Evolutionary conservation across 495 filamentous ascomycete genomes (phyloP), one percentile per base, ranked within the genome.

Genomic region (Aspergillus hancockii): DNA sequence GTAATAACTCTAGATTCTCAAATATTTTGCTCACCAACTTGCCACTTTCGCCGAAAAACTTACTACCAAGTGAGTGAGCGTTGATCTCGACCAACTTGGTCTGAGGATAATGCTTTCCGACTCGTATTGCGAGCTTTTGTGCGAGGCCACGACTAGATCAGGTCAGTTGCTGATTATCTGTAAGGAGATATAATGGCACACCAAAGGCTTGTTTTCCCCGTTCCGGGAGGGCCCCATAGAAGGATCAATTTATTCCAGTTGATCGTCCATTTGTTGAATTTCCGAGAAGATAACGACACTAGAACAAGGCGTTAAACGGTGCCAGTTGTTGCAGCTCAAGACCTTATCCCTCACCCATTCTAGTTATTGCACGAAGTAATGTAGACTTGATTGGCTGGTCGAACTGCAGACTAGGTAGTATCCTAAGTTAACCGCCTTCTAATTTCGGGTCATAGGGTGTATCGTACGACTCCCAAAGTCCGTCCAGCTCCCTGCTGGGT

Each of bases 51-150:
- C 79, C 74, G 61, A 83, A 84, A 62, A 69, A 84, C 56, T 77
- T 81, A 58, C 80, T 84, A 52, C 81, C 76, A 8, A 86, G 64
- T 8, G 72, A 71, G 50, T 80, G 75, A 7, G 79, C 74, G 46
- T 83, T 78, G 57, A 85, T 73, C 56, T 84, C 78, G 28, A 85
- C 59, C 2, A 86, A 61, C 52, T 77, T 78, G 32, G 71, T 71
- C 12, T 64, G 62, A 0, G 67, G 63, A 61, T 75, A 84, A 22
- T 70, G 57, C 25, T 78, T 71, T 10, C 76, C 71, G 16, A 84
- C 66, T 0, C 83, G 76, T 52, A 85, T 85, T 32, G 81, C 75
- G n/a, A 86, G 66, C 62, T 83, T 83, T 54, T 85, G 83, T 10
- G 81, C 75, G 6, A 85, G 68, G 7, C 78, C 81, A 16, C 78